phyloP scores from a whole-genome alignment of 2,329 filamentous ascomycete genomes.

The Macroventuria anomochaeta region DNA sequence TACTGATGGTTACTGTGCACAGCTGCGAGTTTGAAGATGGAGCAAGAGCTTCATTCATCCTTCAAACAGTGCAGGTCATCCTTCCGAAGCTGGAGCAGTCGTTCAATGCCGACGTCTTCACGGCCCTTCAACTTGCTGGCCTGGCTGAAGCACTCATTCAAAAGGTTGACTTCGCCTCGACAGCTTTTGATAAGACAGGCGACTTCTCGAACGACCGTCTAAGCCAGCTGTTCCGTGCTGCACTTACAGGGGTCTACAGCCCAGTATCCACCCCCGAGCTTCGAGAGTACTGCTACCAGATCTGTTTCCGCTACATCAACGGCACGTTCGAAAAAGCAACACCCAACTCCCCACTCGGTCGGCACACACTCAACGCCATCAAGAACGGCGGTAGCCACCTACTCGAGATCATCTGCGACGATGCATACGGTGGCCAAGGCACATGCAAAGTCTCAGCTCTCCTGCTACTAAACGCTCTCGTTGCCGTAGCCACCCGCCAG shows the following conservation, averaged over 20 bases:
- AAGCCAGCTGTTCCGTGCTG: slow-evolving; percentile 88
- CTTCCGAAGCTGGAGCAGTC: slow-evolving; percentile 85
- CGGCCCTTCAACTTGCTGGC: slow-evolving; percentile 77
- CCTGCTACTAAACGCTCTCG: slow-evolving; percentile 79
- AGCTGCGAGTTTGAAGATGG: slow-evolving; percentile 78
- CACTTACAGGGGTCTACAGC: slow-evolving; percentile 77
- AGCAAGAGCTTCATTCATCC: slow-evolving; percentile 75
- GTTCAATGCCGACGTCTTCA: slow-evolving; percentile 70
- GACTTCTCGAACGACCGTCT: slow-evolving; percentile 87
- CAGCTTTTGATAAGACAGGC: slow-evolving; percentile 57
- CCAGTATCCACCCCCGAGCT: slow-evolving; percentile 74
- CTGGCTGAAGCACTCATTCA: slow-evolving; percentile 76
- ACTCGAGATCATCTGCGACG: slow-evolving; percentile 87
- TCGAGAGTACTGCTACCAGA: slow-evolving; percentile 86
- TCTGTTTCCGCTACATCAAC: slow-evolving; percentile 84
- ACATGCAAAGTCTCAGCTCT: slow-evolving; percentile 84
- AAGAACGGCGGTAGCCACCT: slow-evolving; percentile 82
- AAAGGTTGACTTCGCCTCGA: slow-evolving; percentile 67
- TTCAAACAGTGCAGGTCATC: slow-evolving; percentile 86
- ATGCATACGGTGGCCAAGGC: slow-evolving; percentile 84
- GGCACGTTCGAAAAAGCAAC: slow-evolving; percentile 64
- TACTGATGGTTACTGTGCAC: slow-evolving; percentile 83
- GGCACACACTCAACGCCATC: slow-evolving; percentile 69
- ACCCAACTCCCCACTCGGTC: slow-evolving; percentile 41
- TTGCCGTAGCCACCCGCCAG: slow-evolving; percentile 75